Base-by-base conservation (phyloP, 768 basidiomycete genomes). In the Podaxis pistillaris region DNA sequence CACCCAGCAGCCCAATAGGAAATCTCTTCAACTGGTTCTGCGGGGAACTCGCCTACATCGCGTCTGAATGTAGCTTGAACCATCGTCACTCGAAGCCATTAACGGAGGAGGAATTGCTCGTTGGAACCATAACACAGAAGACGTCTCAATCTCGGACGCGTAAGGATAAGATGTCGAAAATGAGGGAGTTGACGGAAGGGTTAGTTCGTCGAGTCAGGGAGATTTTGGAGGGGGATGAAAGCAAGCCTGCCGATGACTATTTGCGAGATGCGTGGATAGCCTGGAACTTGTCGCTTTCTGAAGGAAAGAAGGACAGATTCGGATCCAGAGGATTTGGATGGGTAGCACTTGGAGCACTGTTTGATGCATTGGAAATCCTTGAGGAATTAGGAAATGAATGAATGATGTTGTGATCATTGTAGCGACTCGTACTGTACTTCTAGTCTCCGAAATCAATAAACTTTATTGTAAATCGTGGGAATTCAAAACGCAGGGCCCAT, bases 61-160 rank as follows among this genome's bases (percentile, higher is more conserved):
- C 84, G 64, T 68, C 73, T 17, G 69, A 74, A 9, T 74, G 83
- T 69, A 79, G 79, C 2, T 72, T 86, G 0, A 82, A 79, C 5
- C 74, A 76, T 55, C 65, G 68, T n/a, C 76, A 75, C 30, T 71
- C 69, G 0, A 74, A 76, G 2, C 74, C 75, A 49, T 72, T 88
- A 1, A 81, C 80, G 12, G 87, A 89, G 66, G 86, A 83, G 67
- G 89, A 89, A 68, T 84, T 81, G 0, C 71, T 86, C 2, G 70
- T 88, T n/a, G 88, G 89, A 0, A 88, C 87, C 0, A 89, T 89
- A 58, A 74, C 83, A 0, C 85, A 86, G 15, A 86, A 86, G 62
- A 82, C 78, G 13, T 81, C 85, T 0, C 84, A 88, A 66, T 78
- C 80, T 8, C 76, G 84, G 5, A 78, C 74, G 64, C 76, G 86